Conservation (phyloP, 2,329 filamentous ascomycete genomes). For the Waltergamsia citrina region DNA sequence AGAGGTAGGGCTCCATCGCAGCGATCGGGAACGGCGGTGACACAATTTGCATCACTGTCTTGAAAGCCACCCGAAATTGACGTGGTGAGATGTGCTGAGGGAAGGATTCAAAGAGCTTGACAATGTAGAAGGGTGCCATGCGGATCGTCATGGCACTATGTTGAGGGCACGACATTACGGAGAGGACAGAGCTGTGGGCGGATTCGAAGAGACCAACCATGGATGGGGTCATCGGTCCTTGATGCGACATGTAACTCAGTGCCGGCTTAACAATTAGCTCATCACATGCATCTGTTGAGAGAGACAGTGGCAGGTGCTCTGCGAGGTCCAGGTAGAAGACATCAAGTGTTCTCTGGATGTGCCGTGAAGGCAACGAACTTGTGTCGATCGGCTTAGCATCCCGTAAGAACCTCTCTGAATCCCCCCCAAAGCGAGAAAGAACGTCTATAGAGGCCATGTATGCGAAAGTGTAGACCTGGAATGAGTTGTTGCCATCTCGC, state of each 20-base stretch:
- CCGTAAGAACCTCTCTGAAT: conserved; percentile 57
- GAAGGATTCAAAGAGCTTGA: conserved; percentile 71
- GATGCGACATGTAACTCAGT: conserved; percentile 56
- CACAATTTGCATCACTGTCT: conserved; percentile 72
- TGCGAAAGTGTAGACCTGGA: conserved; percentile 78
- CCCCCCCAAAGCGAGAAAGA: conserved; percentile 58
- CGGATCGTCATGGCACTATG: conserved; percentile 61
- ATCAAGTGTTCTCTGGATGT: conserved; percentile 62
- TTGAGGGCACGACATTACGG: conserved; percentile 71
- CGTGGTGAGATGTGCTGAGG: conserved; percentile 68
- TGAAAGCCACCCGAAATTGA: conserved; percentile 84
- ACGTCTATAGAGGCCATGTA: conserved; percentile 78
- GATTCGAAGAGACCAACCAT: conserved; percentile 68
- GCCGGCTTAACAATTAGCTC: conserved; percentile 66
- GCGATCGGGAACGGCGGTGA: conserved; percentile 71
- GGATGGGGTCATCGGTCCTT: conserved; percentile 30
- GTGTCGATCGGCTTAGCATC: conserved; percentile 42
- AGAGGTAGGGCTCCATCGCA: conserved; percentile 64
- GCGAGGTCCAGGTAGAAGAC: conserved; percentile 82
- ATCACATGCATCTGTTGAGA: conserved; percentile 61
- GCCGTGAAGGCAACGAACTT: conserved; percentile 11
- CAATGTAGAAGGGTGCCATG: conserved; percentile 75
- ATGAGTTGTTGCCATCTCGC: conserved; percentile 60
- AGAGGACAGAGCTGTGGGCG: conserved; percentile 73
- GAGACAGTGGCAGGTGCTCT: conserved; percentile 68